Base-by-base conservation (phyloP, 306 rosid genomes). In the Rosa persica region DNA sequence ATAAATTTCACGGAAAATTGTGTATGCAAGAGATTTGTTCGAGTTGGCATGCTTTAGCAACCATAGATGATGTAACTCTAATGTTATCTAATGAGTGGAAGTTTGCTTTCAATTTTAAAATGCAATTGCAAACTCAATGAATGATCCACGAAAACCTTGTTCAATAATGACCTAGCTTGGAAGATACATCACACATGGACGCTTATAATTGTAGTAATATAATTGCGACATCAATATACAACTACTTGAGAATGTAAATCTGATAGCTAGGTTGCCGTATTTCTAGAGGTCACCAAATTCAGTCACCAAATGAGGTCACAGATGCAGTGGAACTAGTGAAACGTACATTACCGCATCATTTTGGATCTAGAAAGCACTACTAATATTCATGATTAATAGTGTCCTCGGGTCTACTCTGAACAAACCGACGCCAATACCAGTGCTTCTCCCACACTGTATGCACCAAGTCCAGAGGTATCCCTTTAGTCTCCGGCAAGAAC, bases 401-500 rank as follows among this genome's bases (percentile, higher is more conserved):
- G 40, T 62, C 30, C 48, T 54, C 38, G 49, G 17, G 43, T 6
- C 25, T 20, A 17, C 16, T 60, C 54, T 39, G 47, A 42, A 86
- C 92, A 65, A 83, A 93, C 48, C 90, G 83, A 3, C 72, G 46
- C 94, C 94, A 90, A 46, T 52, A 93, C 96, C 98, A 90, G 75
- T 93, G 98, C 58, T 68, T 84, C 40, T 70, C 87, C 94, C 96
- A 93, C 4, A 93, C 83, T 0, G 54, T 52, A 46, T 83, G 38
- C 92, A 90, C 89, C 0, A 85, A 81, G n/a, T 90, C 88, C 75
- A 93, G 22, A 0, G 90, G 89, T 72, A 93, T 82, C 5, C 90
- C 96, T 76, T 88, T 93, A 2, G 97, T 90, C 83, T 93, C 96
- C 19, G 94, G 97, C 77, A 93, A 73, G 80, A 90, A 89, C 25